These are phyloP conservation scores for Lecanoromycetidae sp. DNA, from an alignment of 2,329 filamentous ascomycete species.

Conservation along the genomic window DNA sequence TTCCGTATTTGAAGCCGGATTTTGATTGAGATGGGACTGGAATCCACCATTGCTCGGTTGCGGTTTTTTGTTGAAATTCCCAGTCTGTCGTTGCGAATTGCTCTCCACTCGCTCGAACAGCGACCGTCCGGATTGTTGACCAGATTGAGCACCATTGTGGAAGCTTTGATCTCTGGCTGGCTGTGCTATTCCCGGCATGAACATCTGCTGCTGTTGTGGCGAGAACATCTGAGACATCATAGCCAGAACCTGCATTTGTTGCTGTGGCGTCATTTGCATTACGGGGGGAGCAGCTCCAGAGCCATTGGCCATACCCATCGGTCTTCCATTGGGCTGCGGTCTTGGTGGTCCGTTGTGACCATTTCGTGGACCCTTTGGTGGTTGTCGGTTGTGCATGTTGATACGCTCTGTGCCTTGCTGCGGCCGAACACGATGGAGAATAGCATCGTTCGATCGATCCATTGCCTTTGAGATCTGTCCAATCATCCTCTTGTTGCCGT, in stretches of 20 bases:
- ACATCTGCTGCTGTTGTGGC: conserved; percentile 43
- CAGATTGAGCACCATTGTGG: conserved; percentile 31
- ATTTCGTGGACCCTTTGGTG: conserved; percentile 59
- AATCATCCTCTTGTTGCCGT: conserved; percentile 65
- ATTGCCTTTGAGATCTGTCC: conserved; percentile 74
- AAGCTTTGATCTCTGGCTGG: conserved; percentile 44
- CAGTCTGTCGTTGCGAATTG: conserved; percentile 40
- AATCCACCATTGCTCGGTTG: conserved; percentile 17
- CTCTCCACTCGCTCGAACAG: conserved; percentile 59
- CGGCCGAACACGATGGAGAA: conserved; percentile 67
- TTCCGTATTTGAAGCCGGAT: background rate
- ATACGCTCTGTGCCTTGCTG: conserved; percentile 65
- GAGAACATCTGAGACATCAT: conserved; percentile 61
- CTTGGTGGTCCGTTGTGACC: conserved; percentile 36
- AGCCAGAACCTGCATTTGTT: conserved; percentile 62
- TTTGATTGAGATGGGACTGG: conserved; percentile 3
- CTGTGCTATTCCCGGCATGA: conserved; percentile 45
- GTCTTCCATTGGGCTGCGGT: conserved; percentile 32
- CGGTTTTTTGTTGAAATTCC: conserved; percentile 39
- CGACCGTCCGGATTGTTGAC: conserved; percentile 43
- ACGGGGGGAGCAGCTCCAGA: conserved; percentile 34
- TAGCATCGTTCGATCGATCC: conserved; percentile 63
- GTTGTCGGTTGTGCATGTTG: conserved; percentile 60
- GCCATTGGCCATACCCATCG: conserved; percentile 22
- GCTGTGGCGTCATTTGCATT: conserved; percentile 49